phyloP scores from a whole-genome alignment of 208 protist genomes.

The Leishmania amazonensis region DNA sequence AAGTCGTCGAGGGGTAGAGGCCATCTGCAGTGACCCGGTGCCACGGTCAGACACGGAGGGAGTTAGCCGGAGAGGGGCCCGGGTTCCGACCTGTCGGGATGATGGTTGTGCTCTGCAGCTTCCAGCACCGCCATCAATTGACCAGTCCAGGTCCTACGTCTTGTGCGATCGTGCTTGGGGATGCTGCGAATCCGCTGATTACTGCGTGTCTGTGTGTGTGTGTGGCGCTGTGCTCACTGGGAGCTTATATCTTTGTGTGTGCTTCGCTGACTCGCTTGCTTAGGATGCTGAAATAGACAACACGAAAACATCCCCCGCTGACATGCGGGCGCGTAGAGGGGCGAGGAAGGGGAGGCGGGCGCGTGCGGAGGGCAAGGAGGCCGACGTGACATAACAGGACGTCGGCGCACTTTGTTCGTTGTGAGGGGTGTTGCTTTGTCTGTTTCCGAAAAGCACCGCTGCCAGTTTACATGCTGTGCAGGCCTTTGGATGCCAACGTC shows the following conservation, averaged over 20 bases:
- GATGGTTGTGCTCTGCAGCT: neutral
- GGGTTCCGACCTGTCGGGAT: neutral
- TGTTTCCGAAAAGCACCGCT: neutral
- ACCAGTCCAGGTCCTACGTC: neutral
- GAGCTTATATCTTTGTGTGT: neutral
- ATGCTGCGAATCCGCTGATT: neutral
- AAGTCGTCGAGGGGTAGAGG: neutral
- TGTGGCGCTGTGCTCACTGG: neutral
- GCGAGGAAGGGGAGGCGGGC: neutral
- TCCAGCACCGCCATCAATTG: neutral
- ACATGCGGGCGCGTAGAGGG: neutral
- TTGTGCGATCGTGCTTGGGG: neutral
- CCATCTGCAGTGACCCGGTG: neutral
- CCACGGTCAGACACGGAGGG: neutral
- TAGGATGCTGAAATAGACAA: neutral
- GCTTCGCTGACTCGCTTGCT: neutral
- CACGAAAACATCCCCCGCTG: neutral
- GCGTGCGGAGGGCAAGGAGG: neutral
- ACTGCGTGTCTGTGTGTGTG: neutral
- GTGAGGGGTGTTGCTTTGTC: neutral
- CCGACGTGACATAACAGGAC: neutral
- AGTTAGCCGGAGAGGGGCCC: neutral
- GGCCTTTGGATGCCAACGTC: neutral
- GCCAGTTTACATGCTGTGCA: neutral
- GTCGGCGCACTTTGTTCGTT: neutral